Evolutionary conservation across 441 rosid genomes (phyloP), one percentile per base, ranked within the genome.

Genomic region (Gossypium schwendimanii): DNA sequence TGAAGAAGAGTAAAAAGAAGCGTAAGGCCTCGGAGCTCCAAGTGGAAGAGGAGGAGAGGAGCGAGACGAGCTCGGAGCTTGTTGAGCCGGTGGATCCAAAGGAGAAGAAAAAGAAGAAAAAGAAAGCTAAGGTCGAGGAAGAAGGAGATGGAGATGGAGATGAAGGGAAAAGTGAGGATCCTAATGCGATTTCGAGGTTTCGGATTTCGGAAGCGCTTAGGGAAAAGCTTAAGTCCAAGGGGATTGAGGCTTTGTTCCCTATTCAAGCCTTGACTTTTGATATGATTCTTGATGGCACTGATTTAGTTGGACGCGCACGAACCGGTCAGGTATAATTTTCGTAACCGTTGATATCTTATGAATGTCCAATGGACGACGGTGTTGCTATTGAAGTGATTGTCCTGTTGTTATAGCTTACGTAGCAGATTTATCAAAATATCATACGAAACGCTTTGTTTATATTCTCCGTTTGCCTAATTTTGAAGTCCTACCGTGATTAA

Each of bases 221-320:
- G 64, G 82, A 72, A 80, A 91, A 86, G 80, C 83, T 92, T 54
- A 90, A 86, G 80, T 82, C 84, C 70, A 94, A 86, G 69, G 95
- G 93, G 64, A 95, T 93, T 10, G 92, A 88, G 80, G 75, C 92
- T 0, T 74, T 95, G 74, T 95, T 95, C 60, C 97, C 98, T 0
- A 95, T 95, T 81, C 98, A 95, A 75, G 99, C 99, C 17, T 80
- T 68, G 77, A 95, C 98, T 1, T 95, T 91, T 62, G 82, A 86
- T 67, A 92, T 80, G 74, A 75, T 95, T 74, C 87, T 88, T 2
- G 87, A 85, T 60, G 99, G 98, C 20, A 81, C 84, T 75, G 99
- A 95, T 74, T 82, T 95, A 81, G 95, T 95, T 55, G 98, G 98
- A 3, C 83, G 98, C 4, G 69, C 69, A 20, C 69, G 69, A 20